Evolutionary conservation across 805 yeast species (phyloP).

Genomic region (Cyberlindnera galapagoensis): DNA sequence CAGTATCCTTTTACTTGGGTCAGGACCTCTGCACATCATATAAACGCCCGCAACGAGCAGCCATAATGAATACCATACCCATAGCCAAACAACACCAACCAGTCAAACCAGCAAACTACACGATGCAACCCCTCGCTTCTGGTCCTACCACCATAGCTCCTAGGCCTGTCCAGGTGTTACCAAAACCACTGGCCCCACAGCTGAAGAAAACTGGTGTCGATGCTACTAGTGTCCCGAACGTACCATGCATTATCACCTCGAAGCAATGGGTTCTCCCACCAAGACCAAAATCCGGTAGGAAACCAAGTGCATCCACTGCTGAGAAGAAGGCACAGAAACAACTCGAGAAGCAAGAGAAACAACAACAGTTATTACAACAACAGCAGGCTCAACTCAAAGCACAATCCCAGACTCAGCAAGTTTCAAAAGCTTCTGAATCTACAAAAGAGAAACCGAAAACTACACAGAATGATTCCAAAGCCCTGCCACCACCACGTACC

Average conservation of each 20-base stretch:
- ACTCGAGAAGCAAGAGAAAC: no score
- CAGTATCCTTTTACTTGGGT: no score
- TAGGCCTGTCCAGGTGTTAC: constrained; percentile 17
- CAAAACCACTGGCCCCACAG: constrained; percentile 11
- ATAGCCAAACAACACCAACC: constrained; percentile 13
- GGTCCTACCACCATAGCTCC: constrained; percentile 19
- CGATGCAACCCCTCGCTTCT: no score
- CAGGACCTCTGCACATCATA: no score
- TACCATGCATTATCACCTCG: constrained; percentile 38
- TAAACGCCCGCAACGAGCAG: no score
- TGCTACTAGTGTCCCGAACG: no score
- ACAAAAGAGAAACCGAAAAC: constrained; percentile 8
- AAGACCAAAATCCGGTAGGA: constrained; percentile 68
- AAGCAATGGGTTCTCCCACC: constrained; percentile 82
- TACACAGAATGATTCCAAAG: neutral
- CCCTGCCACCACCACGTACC: neutral
- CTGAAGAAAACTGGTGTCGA: neutral
- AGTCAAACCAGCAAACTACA: constrained; percentile 17
- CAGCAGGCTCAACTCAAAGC: constrained; percentile 3
- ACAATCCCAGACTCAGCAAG: constrained; percentile 2
- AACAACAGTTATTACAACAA: constrained; percentile 1
- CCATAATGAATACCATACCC: constrained; percentile 11
- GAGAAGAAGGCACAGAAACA: constrained; percentile 13
- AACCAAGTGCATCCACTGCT: constrained; percentile 27
- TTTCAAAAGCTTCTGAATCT: neutral